These are phyloP conservation scores for Fusarium virguliforme DNA, from an alignment of 2,329 filamentous ascomycete genomes.

Conservation along the genomic window DNA sequence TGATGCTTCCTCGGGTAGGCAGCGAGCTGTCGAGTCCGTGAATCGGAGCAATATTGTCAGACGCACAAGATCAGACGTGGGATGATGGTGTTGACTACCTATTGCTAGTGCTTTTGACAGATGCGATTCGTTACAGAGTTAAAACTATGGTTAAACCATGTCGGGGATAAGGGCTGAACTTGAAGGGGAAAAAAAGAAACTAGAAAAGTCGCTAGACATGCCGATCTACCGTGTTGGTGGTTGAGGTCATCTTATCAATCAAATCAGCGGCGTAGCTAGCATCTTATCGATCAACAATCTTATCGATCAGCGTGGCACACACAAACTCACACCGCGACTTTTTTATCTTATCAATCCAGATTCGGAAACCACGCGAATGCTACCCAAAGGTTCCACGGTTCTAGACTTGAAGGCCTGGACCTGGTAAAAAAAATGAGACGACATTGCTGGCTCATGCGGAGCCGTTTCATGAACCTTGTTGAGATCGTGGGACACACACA, in stretches of 20 bases:
- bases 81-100: slow-evolving; percentile 5
- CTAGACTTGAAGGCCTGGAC: slow-evolving; percentile 9
- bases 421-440: slow-evolving; percentile 18
- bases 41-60: not conserved
- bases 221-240: slow-evolving; percentile 8
- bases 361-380: not conserved
- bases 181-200: not conserved
- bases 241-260: slow-evolving; percentile 37
- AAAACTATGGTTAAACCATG: slow-evolving; percentile 1
- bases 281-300: slow-evolving; percentile 43
- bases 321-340: not conserved
- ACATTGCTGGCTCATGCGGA: slow-evolving; percentile 11
- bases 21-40: not conserved
- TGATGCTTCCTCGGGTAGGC: slow-evolving; percentile 1
- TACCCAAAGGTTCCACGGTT: slow-evolving; percentile 25
- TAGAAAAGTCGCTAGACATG: slow-evolving; percentile 12
- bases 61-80: not conserved
- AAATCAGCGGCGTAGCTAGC: slow-evolving; percentile 2
- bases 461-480: slow-evolving; percentile 21
- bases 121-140: slow-evolving; percentile 1
- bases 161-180: slow-evolving; percentile 17
- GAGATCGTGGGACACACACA: not conserved
- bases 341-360: slow-evolving; percentile 28
- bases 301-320: slow-evolving; percentile 23
- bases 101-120: slow-evolving; percentile 10